Conservation (phyloP, 2,329 filamentous ascomycete genomes). For the Exophiala sp. region DNA sequence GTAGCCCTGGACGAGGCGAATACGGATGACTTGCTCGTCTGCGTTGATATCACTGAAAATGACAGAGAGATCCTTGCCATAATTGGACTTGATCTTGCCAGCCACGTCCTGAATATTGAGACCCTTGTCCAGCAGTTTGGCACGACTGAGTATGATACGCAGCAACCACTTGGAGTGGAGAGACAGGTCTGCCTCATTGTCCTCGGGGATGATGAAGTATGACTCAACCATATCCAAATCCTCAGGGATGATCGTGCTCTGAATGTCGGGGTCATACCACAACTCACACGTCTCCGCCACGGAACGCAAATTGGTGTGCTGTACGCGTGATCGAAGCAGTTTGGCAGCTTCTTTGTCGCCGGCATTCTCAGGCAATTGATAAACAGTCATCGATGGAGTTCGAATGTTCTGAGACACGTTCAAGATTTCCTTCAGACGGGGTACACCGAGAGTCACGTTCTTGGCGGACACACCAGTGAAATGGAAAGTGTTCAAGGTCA, state of each 20-base stretch:
- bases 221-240: slow-evolving; percentile 94
- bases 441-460: slow-evolving; percentile 98
- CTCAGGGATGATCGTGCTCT: slow-evolving; percentile 74
- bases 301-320: slow-evolving; percentile 88
- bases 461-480: slow-evolving; percentile 99
- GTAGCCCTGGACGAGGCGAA: slow-evolving; percentile 67
- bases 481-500: slow-evolving; percentile 99
- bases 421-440: slow-evolving; percentile 97
- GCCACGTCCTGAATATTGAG: slow-evolving; percentile 89
- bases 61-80: slow-evolving; percentile 75
- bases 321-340: slow-evolving; percentile 76
- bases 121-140: slow-evolving; percentile 92
- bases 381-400: slow-evolving; percentile 94
- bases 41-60: slow-evolving; percentile 99
- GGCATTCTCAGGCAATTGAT: slow-evolving; percentile 57
- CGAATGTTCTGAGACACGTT: slow-evolving; percentile 98
- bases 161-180: slow-evolving; percentile 89
- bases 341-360: slow-evolving; percentile 75
- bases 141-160: slow-evolving; percentile 84
- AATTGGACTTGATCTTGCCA: slow-evolving; percentile 79
- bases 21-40: slow-evolving; percentile 87
- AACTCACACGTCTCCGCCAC: slow-evolving; percentile 91
- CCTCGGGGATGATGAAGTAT: slow-evolving; percentile 90
- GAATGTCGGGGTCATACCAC: slow-evolving; percentile 91
- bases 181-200: slow-evolving; percentile 58